Conservation (phyloP, 495 filamentous ascomycete genomes). For the Xylaria nigripes region DNA sequence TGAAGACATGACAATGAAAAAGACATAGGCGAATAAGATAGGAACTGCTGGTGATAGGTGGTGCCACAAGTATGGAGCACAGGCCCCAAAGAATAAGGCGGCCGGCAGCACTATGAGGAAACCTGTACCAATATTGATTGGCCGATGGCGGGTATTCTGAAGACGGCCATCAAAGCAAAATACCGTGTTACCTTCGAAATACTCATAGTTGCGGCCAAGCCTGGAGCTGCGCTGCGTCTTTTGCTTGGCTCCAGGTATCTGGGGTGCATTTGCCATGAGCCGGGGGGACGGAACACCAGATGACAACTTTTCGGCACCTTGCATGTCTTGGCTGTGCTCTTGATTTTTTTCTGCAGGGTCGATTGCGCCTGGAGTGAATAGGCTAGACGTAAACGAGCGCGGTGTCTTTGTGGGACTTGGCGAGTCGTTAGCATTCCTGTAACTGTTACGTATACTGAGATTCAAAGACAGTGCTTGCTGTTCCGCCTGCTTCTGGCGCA, state of each 20-base stretch:
- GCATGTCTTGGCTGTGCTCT: conserved; percentile 36
- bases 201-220: conserved; percentile 72
- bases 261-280: conserved; percentile 31
- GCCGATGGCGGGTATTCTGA: conserved; percentile 79
- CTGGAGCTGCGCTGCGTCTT: conserved; percentile 29
- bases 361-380: conserved; percentile 47
- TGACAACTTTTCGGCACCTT: conserved; percentile 66
- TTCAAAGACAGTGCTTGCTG: conserved; percentile 49
- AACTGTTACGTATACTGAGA: conserved; percentile 43
- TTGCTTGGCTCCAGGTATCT: conserved; percentile 20
- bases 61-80: conserved; percentile 83
- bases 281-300: conserved; percentile 68
- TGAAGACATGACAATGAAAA: conserved; percentile 82
- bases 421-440: conserved; percentile 34
- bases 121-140: conserved; percentile 87
- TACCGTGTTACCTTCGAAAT: conserved; percentile 84
- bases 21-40: conserved; percentile 81
- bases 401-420: conserved; percentile 58
- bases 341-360: conserved; percentile 41
- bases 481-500: conserved; percentile 50
- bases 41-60: conserved; percentile 89
- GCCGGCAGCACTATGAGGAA: conserved; percentile 67
- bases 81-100: conserved; percentile 76
- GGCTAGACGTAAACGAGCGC: conserved; percentile 62
- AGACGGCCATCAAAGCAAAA: conserved; percentile 81